phyloP scores from a whole-genome alignment of 2,329 filamentous ascomycete genomes.

The Tolypocladium tundrense region DNA sequence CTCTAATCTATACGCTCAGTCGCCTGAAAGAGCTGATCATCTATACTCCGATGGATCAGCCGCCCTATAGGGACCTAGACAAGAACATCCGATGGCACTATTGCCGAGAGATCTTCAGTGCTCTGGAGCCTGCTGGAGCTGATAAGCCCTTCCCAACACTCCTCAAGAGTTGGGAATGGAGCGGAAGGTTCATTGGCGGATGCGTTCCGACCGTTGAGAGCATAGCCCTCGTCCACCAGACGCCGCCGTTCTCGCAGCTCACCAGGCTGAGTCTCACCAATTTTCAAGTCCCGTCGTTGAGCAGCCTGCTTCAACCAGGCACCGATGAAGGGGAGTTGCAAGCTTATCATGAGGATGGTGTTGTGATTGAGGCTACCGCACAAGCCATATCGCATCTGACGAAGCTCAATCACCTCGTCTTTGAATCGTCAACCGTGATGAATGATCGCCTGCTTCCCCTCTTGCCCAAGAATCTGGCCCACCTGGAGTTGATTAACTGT shows the following conservation, averaged over 20 bases:
- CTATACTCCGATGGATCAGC: constrained; percentile 57
- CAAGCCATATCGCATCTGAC: constrained; percentile 37
- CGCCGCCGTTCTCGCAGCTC: constrained; percentile 44
- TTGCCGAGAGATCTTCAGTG: constrained; percentile 52
- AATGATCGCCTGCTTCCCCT: constrained; percentile 57
- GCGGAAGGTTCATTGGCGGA: constrained; percentile 39
- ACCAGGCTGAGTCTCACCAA: constrained; percentile 51
- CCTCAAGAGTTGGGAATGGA: constrained; percentile 53
- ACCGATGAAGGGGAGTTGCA: constrained; percentile 19
- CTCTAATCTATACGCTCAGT: constrained; percentile 53
- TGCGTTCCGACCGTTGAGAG: constrained; percentile 35
- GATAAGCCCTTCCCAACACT: constrained; percentile 20
- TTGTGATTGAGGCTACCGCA: constrained; percentile 26
- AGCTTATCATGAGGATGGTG: constrained; percentile 29
- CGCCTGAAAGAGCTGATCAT: constrained; percentile 62
- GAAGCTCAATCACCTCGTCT: constrained; percentile 54
- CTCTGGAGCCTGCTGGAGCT: constrained; percentile 38
- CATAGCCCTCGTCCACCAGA: constrained; percentile 41
- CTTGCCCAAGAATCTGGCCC: constrained; percentile 55
- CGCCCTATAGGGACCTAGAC: constrained; percentile 52
- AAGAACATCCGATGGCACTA: constrained; percentile 59
- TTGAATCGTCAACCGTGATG: constrained; percentile 66
- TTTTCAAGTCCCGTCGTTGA: constrained; percentile 45
- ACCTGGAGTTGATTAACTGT: constrained; percentile 70
- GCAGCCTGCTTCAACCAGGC: constrained; percentile 22